Base-by-base conservation (phyloP, 352 stramenopile species). In the Phytopythium delawarense region DNA sequence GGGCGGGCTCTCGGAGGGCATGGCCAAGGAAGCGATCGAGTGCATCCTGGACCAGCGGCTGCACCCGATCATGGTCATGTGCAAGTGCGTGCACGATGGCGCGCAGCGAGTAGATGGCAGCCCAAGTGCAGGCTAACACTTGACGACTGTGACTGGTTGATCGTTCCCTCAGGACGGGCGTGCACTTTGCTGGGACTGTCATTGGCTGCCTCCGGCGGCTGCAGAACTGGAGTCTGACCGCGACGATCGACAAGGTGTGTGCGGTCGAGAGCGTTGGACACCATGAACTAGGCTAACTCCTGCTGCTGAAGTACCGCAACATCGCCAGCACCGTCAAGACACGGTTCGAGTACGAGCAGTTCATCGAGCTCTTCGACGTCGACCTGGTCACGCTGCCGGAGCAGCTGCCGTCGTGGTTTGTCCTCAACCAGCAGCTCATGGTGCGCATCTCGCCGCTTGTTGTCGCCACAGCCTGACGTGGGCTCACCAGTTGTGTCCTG, bases 361-460 rank as follows among this genome's bases (percentile, higher is more conserved):
- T 95, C 60, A 95, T 95, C 35, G 87, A 95, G 62, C 73, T 96
- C 15, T 96, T 96, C 51, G 87, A 96, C 51, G 83, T 93, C 37
- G 86, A 94, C 60, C 72, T 94, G 30, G 86, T 93, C 52, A 92
- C 82, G 21, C 57, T 94, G 15, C 87, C 87, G 16, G 78, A 91
- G 56, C 79, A 94, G 20, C 58, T 96, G 13, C 87, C 87, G 7
- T 67, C 72, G 21, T 96, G 87, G 87, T 96, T 94, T 58, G 78
- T 89, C 11, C 68, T 87, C 28, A 91, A 94, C 58, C 86, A 95
- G 55, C 64, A 65, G 48, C 72, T 95, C 39, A 90, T 90, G 84
- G 84, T 89, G 69, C 46, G 61, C 18, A 45, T 40, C 48, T 61
- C 30, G 34, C 15, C 28, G 9, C 18, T 40, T 37, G 23, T 60